A percentile compares a stretch with the other conserved stretches of the same genome.
These are phyloP conservation scores for Glebionis coronaria DNA, from an alignment of 129 eudicot genomes.

Conservation along the genomic window DNA sequence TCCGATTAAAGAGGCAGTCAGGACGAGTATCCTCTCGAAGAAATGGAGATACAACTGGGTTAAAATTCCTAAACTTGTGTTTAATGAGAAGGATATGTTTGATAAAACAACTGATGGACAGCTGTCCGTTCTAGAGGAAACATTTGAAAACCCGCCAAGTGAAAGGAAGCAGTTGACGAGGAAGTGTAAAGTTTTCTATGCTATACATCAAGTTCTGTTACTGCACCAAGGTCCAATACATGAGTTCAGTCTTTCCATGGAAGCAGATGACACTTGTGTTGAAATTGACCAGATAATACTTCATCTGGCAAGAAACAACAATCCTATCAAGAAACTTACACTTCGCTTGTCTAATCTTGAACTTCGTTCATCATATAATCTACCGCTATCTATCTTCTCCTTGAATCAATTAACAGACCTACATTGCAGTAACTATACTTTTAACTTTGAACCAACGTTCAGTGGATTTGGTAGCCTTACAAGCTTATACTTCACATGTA, in stretches of 20 bases:
- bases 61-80: constrained; percentile 1
- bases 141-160: not conserved
- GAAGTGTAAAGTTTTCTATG: not conserved
- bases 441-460: not conserved
- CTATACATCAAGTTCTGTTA: not conserved
- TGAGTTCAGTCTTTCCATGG: not conserved
- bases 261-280: not conserved
- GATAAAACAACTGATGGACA: not conserved
- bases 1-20: not conserved
- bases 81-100: not conserved
- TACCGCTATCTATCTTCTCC: not conserved
- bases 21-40: not conserved
- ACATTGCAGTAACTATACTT: not conserved
- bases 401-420: constrained; percentile 6
- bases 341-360: not conserved
- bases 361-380: not conserved
- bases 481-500: not conserved
- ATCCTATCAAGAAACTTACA: not conserved
- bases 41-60: not conserved
- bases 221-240: not conserved
- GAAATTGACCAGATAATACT: constrained; percentile 2
- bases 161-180: not conserved
- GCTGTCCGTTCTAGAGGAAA: not conserved
- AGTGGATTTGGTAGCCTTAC: constrained; percentile 4
- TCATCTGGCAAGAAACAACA: not conserved